Percentiles rank a stretch among this genome's conserved stretches.
Conservation (phyloP, 495 filamentous ascomycete species). For the Mycothermus thermophilus region DNA sequence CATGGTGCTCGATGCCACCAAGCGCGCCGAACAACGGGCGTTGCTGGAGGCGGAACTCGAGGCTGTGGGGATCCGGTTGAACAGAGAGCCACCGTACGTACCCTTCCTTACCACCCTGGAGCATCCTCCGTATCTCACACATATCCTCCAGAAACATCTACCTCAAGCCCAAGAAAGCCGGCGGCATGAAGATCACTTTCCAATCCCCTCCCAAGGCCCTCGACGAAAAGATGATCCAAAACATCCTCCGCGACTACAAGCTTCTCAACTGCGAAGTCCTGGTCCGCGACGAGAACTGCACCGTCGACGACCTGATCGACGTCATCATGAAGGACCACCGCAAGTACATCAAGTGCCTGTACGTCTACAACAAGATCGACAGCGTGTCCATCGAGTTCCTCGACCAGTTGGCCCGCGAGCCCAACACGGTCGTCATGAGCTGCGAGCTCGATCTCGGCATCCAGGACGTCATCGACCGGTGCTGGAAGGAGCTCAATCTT, state of each 20-base stretch:
- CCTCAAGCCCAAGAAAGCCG: slow-evolving; percentile 92
- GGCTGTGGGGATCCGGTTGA: slow-evolving; percentile 89
- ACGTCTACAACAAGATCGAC: slow-evolving; percentile 99
- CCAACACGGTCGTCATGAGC: slow-evolving; percentile 90
- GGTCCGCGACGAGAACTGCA: slow-evolving; percentile 86
- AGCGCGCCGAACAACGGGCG: slow-evolving; percentile 85
- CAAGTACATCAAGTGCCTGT: slow-evolving; percentile 91
- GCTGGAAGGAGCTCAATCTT: slow-evolving; percentile 86
- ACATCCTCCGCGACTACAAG: slow-evolving; percentile 96
- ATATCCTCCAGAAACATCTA: slow-evolving; percentile 68
- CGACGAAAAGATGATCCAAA: slow-evolving; percentile 95
- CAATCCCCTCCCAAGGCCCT: slow-evolving; percentile 73
- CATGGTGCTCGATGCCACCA: slow-evolving; percentile 96
- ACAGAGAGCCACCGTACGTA: slow-evolving; percentile 80
- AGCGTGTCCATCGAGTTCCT: slow-evolving; percentile 86
- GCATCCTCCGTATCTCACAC: slow-evolving; percentile 1
- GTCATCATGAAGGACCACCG: slow-evolving; percentile 96
- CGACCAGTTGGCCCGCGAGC: slow-evolving; percentile 80
- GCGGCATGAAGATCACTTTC: slow-evolving; percentile 98
- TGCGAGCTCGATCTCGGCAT: slow-evolving; percentile 97
- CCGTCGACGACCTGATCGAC: slow-evolving; percentile 97
- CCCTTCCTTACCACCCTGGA: neutral
- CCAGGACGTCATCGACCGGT: slow-evolving; percentile 83
- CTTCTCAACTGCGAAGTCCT: slow-evolving; percentile 96
- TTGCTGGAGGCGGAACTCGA: slow-evolving; percentile 87